Conservation (phyloP, 139 green algal species). For the Coccomyxa sp. region DNA sequence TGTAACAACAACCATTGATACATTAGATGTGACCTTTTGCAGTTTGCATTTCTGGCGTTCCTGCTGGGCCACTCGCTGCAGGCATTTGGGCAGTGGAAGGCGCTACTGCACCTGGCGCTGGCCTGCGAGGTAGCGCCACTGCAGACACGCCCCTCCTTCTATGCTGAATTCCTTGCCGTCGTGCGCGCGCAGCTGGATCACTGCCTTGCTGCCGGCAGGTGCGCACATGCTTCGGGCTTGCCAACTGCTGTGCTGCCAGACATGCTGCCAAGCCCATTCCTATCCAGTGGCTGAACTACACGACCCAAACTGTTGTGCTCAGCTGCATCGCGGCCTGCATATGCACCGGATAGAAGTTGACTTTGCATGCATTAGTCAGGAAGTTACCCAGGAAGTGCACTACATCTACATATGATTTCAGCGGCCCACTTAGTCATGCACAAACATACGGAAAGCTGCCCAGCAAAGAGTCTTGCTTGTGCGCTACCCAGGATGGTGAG, state of each 20-base stretch:
- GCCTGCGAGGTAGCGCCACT: slow-evolving; percentile 48
- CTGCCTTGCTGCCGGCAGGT: not conserved
- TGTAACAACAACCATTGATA: no score
- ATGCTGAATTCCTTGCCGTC: slow-evolving; percentile 20
- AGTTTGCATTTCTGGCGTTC: slow-evolving; percentile 83
- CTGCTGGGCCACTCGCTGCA: slow-evolving; percentile 72
- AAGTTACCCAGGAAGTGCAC: not conserved
- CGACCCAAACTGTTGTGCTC: not conserved
- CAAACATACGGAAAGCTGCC: no score
- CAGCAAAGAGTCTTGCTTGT: no score
- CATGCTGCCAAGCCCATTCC: not conserved
- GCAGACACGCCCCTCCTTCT: slow-evolving; percentile 24
- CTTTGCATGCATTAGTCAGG: not conserved
- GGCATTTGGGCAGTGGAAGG: slow-evolving; percentile 73
- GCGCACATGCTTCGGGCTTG: not conserved
- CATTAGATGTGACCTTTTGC: not conserved
- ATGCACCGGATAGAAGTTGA: not conserved
- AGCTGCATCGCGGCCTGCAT: not conserved
- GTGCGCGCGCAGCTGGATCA: slow-evolving; percentile 15
- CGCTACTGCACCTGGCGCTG: slow-evolving; percentile 63
- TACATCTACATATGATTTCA: no score
- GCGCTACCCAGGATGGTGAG: no score
- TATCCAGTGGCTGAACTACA: no score
- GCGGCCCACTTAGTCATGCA: no score
- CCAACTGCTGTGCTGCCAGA: not conserved